phyloP scores from a whole-genome alignment of 2,329 filamentous ascomycete species.

The Fusarium incarnatum region DNA sequence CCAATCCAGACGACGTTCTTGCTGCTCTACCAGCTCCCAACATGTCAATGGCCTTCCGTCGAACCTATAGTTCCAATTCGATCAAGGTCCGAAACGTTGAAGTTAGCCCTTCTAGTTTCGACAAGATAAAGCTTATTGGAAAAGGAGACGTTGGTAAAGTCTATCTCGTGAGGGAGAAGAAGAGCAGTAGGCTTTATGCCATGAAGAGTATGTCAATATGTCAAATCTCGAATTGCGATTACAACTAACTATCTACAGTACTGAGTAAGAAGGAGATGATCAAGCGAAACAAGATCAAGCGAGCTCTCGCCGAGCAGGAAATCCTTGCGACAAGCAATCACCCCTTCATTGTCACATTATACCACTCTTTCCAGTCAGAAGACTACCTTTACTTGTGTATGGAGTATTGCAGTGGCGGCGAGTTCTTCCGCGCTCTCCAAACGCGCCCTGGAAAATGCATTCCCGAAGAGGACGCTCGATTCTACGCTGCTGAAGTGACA shows the following conservation, averaged over 20 bases:
- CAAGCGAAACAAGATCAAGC: conserved; percentile 99
- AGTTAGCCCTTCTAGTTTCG: conserved; percentile 93
- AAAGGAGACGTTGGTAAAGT: conserved; percentile 99
- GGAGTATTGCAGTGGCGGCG: conserved; percentile 99
- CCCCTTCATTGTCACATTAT: conserved; percentile 97
- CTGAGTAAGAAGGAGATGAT: conserved; percentile 99
- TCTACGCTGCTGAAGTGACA: conserved; percentile 97
- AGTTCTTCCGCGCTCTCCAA: conserved; percentile 97
- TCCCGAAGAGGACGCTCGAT: conserved; percentile 93
- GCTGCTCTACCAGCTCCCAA: conserved; percentile 74
- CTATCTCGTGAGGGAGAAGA: conserved; percentile 97
- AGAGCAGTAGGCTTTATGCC: conserved; percentile 92
- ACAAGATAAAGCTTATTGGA: conserved; percentile 99
- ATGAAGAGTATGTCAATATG: conserved; percentile 84
- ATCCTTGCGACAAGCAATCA: conserved; percentile 99
- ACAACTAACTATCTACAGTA: conserved; percentile 69
- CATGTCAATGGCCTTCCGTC: conserved; percentile 80
- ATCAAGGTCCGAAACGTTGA: conserved; percentile 99
- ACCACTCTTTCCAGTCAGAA: conserved; percentile 99
- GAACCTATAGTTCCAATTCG: conserved; percentile 98
- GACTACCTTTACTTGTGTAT: conserved; percentile 99
- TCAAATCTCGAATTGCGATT: background rate
- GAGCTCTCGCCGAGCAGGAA: conserved; percentile 95
- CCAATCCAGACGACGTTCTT: conserved; percentile 63
- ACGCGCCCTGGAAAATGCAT: conserved; percentile 98